Conservation (phyloP, 257 asterid species). For the Verbascum thapsus region DNA sequence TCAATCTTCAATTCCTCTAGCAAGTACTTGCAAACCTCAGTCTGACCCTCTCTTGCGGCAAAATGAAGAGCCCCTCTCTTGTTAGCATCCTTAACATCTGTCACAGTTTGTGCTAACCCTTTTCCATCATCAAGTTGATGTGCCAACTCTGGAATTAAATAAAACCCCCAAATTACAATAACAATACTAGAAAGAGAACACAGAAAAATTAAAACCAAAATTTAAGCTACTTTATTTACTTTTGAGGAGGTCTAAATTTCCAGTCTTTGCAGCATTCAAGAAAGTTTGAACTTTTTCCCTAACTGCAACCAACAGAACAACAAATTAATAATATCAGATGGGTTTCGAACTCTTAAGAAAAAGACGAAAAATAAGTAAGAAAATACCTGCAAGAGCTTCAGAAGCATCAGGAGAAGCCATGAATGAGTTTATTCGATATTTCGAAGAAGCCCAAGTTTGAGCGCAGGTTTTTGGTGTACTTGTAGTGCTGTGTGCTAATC, state of each 20-base stretch:
- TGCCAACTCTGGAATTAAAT: slow-evolving; percentile 48
- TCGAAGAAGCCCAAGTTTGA: neutral
- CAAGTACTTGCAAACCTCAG: slow-evolving; percentile 82
- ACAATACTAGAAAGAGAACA: neutral
- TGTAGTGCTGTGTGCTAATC: too few relatives aligned
- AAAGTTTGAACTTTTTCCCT: slow-evolving; percentile 71
- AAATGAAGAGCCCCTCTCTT: slow-evolving; percentile 93
- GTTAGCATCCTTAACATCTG: slow-evolving; percentile 91
- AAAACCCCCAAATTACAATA: slow-evolving; percentile 18
- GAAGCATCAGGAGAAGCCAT: slow-evolving; percentile 71
- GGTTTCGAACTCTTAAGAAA: neutral
- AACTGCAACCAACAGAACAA: slow-evolving; percentile 44
- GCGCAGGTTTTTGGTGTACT: too few relatives aligned
- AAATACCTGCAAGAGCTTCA: slow-evolving; percentile 84
- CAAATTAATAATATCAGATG: too few relatives aligned
- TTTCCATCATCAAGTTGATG: slow-evolving; percentile 79
- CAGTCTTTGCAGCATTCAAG: slow-evolving; percentile 76
- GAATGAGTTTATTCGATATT: neutral
- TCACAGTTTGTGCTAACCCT: slow-evolving; percentile 69
- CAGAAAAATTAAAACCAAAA: neutral
- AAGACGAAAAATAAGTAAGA: neutral
- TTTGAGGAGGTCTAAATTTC: slow-evolving; percentile 65
- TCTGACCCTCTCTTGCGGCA: slow-evolving; percentile 94
- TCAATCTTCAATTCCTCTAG: slow-evolving; percentile 86
- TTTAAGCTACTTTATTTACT: slow-evolving; percentile 45